These are phyloP conservation scores for Dichotomocladium elegans DNA, from an alignment of 371 early-diverging fungal genomes.

Conservation along the genomic window DNA sequence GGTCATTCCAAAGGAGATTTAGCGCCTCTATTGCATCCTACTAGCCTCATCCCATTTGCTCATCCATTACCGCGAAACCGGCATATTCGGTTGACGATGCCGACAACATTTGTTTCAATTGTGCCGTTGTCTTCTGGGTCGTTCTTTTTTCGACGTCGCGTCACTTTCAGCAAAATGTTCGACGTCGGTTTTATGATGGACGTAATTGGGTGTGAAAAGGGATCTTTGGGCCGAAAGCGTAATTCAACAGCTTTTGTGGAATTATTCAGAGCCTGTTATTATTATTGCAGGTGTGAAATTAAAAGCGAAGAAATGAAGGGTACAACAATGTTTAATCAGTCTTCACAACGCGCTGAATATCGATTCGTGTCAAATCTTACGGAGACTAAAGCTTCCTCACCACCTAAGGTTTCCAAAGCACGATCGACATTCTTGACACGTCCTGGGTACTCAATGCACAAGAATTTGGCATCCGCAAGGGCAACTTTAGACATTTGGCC, in stretches of 20 bases:
- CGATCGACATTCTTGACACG: constrained; percentile 37
- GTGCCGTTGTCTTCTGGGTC: constrained; percentile 22
- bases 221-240: constrained; percentile 48
- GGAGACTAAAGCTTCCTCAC: constrained; percentile 31
- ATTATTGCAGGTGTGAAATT: too few species aligned
- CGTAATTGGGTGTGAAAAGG: constrained; percentile 61
- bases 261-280: constrained; percentile 9
- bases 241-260: constrained; percentile 36
- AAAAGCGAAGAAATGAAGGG: too few species aligned
- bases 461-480: constrained; percentile 24
- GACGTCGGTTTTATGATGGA: constrained; percentile 49
- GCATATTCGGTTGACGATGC: constrained; percentile 41
- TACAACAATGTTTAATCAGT: background rate
- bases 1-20: background rate
- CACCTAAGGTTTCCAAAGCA: constrained; percentile 51
- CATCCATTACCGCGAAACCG: constrained; percentile 55
- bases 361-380: constrained; percentile 1
- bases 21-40: background rate
- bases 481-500: background rate
- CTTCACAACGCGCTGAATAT: background rate
- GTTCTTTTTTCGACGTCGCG: constrained; percentile 39
- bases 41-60: background rate
- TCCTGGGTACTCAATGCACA: constrained; percentile 63
- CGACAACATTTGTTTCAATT: constrained; percentile 41
- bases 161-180: constrained; percentile 58